phyloP scores from a whole-genome alignment of 1,139 yeast species.

The Candida sojae region DNA sequence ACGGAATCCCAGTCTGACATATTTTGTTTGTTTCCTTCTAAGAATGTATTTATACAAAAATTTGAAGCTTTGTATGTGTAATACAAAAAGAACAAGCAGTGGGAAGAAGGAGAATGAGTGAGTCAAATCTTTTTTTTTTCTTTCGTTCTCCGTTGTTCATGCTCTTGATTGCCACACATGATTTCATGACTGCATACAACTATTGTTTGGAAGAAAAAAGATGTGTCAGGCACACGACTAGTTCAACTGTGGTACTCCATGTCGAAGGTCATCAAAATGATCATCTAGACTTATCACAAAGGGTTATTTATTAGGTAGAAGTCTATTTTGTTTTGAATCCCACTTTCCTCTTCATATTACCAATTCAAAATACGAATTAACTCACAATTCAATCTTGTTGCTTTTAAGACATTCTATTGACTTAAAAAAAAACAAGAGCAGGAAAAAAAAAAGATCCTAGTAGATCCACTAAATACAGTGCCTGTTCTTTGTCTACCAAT shows the following conservation, averaged over 20 bases:
- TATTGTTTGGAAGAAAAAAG: neutral
- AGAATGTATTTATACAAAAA: neutral
- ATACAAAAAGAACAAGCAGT: neutral
- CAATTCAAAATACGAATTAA: too few species aligned
- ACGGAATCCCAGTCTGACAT: constrained; percentile 87
- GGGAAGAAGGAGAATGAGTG: neutral
- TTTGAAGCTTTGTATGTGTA: neutral
- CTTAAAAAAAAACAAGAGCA: too few species aligned
- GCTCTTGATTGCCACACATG: constrained; percentile 1
- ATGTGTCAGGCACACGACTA: neutral
- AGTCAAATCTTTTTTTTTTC: neutral
- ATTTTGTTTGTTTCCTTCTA: constrained; percentile 6
- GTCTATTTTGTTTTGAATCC: too few species aligned
- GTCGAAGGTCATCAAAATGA: too few species aligned
- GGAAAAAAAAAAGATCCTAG: neutral
- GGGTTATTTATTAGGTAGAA: too few species aligned
- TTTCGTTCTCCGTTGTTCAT: constrained; percentile 1
- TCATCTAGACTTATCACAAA: too few species aligned
- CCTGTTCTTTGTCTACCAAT: neutral
- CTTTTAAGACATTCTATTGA: too few species aligned
- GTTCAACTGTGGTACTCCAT: too few species aligned
- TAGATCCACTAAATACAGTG: too few species aligned
- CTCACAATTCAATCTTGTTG: too few species aligned
- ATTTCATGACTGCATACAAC: neutral
- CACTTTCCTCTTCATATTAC: too few species aligned